These are phyloP conservation scores for Solanum phureja DNA, from an alignment of 257 asterid genomes.

Conservation along the genomic window DNA sequence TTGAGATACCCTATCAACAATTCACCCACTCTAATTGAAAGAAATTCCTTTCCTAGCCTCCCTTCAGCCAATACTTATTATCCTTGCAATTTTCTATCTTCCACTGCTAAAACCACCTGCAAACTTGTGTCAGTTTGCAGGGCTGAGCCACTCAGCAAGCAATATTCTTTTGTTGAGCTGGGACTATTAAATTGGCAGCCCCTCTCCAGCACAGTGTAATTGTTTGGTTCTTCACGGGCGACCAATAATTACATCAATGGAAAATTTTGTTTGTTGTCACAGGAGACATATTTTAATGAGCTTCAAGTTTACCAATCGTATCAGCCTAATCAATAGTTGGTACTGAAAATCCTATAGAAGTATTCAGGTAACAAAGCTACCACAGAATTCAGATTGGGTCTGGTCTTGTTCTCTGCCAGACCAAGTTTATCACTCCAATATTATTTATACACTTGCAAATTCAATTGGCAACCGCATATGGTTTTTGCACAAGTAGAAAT, in stretches of 20 bases:
- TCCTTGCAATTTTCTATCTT: background rate
- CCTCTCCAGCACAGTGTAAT: background rate
- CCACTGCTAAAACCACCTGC: background rate
- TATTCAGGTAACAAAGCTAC: background rate
- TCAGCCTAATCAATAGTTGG: background rate
- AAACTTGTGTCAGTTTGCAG: background rate
- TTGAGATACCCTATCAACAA: background rate
- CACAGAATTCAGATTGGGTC: background rate
- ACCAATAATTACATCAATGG: background rate
- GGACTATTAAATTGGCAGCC: background rate
- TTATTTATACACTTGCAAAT: background rate
- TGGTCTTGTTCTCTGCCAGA: background rate
- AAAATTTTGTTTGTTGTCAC: background rate
- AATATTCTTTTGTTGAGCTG: background rate
- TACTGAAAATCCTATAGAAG: background rate
- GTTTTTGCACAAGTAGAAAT: background rate
- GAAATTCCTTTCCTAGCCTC: background rate
- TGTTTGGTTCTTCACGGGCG: background rate
- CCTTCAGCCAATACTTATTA: background rate
- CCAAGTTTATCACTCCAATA: background rate
- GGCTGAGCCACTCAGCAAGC: background rate
- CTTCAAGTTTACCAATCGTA: background rate
- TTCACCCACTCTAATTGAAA: background rate
- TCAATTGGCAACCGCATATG: background rate
- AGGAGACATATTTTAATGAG: background rate